These are phyloP conservation scores for Zalerion maritima DNA, from an alignment of 495 filamentous ascomycete species.

Conservation along the genomic window DNA sequence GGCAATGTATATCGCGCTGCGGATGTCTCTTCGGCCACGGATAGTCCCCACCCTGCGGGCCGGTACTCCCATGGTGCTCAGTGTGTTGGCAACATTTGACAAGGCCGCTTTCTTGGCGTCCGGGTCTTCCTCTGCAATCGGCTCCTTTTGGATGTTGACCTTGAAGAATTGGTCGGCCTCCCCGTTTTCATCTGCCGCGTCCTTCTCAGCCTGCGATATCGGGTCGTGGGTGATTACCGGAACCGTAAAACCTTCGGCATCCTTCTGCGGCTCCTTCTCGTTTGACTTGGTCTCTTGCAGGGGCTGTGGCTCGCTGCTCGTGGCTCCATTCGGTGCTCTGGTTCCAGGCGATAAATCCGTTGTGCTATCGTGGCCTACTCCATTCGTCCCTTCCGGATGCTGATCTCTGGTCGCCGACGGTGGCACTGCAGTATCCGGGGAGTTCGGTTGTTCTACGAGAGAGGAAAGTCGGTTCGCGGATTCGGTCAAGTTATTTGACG, in stretches of 20 bases:
- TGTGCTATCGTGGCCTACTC: slow-evolving; percentile 15
- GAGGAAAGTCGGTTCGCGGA: slow-evolving; percentile 35
- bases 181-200: slow-evolving; percentile 46
- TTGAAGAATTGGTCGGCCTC: slow-evolving; percentile 66
- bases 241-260: slow-evolving; percentile 55
- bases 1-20: slow-evolving; percentile 77
- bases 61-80: slow-evolving; percentile 43
- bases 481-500: slow-evolving; percentile 39
- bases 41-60: slow-evolving; percentile 60
- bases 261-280: slow-evolving; percentile 27
- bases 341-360: slow-evolving; percentile 18
- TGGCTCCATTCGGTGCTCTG: slow-evolving; percentile 19
- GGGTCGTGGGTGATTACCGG: slow-evolving; percentile 57
- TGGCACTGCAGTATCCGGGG: slow-evolving; percentile 12
- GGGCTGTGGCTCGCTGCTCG: slow-evolving; percentile 30
- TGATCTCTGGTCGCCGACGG: slow-evolving; percentile 17
- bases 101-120: slow-evolving; percentile 73
- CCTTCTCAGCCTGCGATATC: slow-evolving; percentile 68
- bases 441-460: slow-evolving; percentile 32
- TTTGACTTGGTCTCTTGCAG: slow-evolving; percentile 32
- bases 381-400: slow-evolving; percentile 31
- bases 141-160: slow-evolving; percentile 80
- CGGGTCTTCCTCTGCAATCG: slow-evolving; percentile 81
- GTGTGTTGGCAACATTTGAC: slow-evolving; percentile 78
- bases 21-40: slow-evolving; percentile 78